Percentiles rank a stretch among this genome's conserved stretches.
Conservation (phyloP, 2,329 filamentous ascomycete species). For the Xylaria sp. region DNA sequence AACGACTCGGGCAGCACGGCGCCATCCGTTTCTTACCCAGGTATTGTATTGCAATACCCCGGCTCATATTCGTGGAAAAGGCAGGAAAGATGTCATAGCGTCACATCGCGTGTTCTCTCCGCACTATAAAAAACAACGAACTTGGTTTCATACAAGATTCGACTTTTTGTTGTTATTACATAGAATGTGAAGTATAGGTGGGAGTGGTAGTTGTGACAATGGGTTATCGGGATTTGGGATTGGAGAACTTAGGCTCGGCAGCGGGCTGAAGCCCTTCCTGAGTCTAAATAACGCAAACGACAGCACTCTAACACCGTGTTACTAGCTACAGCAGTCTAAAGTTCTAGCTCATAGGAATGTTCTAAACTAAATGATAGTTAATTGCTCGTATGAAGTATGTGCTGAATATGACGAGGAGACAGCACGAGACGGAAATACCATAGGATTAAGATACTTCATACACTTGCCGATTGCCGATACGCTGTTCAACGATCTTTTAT, state of each 20-base stretch:
- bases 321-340: conserved; percentile 1
- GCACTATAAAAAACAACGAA: conserved; percentile 4
- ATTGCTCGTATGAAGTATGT: neutral
- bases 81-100: conserved; percentile 29
- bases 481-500: neutral
- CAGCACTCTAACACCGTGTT: conserved; percentile 7
- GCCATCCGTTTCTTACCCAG: conserved; percentile 15
- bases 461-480: neutral
- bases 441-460: neutral
- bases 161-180: neutral
- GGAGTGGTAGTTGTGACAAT: conserved; percentile 4
- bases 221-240: conserved; percentile 22
- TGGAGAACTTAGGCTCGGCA: conserved; percentile 15
- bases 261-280: conserved; percentile 1
- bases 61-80: conserved; percentile 12
- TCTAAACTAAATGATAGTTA: neutral
- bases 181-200: conserved; percentile 9
- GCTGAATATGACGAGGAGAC: neutral
- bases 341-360: neutral
- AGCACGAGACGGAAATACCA: neutral
- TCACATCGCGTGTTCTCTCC: conserved; percentile 25
- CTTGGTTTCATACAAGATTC: conserved; percentile 10
- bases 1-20: conserved; percentile 17
- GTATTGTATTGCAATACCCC: conserved; percentile 4
- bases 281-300: conserved; percentile 3